Evolutionary conservation across 352 stramenopile species (phyloP).

Genomic region (Phytophthora kernoviae): DNA sequence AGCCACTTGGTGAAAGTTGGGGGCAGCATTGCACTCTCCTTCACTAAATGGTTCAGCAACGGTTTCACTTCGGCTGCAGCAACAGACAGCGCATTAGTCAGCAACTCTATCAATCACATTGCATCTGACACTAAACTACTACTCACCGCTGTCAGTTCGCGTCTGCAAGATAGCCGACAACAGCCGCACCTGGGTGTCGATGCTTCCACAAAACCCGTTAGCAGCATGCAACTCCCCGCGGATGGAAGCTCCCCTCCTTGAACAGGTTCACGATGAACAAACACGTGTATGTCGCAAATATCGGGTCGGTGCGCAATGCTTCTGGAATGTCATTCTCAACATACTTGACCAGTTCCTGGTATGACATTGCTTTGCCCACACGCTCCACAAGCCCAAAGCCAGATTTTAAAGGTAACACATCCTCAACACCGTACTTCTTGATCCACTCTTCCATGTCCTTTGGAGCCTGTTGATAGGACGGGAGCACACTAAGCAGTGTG

Average conservation of each 20-base stretch:
- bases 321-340: constrained; percentile 61
- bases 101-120: background rate
- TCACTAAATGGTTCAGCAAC: constrained; percentile 70
- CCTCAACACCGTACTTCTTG: constrained; percentile 58
- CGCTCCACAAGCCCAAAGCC: constrained; percentile 63
- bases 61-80: constrained; percentile 66
- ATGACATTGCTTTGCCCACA: constrained; percentile 46
- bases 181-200: constrained; percentile 66
- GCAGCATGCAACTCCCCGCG: constrained; percentile 63
- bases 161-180: constrained; percentile 78
- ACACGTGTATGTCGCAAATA: constrained; percentile 71
- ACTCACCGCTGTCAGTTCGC: constrained; percentile 52
- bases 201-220: constrained; percentile 74
- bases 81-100: constrained; percentile 19
- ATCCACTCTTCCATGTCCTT: constrained; percentile 74
- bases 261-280: constrained; percentile 65
- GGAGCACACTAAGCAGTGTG: constrained; percentile 59
- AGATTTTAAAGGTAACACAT: constrained; percentile 59
- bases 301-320: constrained; percentile 47
- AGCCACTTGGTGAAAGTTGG: constrained; percentile 73
- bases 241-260: constrained; percentile 67
- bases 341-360: constrained; percentile 61
- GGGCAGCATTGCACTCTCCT: constrained; percentile 56
- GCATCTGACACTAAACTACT: background rate
- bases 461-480: constrained; percentile 50